A percentile compares a stretch with the other conserved stretches of the same genome.
Evolutionary conservation across 345 rosid species (phyloP).

Genomic region (Odontarrhena argentea): DNA sequence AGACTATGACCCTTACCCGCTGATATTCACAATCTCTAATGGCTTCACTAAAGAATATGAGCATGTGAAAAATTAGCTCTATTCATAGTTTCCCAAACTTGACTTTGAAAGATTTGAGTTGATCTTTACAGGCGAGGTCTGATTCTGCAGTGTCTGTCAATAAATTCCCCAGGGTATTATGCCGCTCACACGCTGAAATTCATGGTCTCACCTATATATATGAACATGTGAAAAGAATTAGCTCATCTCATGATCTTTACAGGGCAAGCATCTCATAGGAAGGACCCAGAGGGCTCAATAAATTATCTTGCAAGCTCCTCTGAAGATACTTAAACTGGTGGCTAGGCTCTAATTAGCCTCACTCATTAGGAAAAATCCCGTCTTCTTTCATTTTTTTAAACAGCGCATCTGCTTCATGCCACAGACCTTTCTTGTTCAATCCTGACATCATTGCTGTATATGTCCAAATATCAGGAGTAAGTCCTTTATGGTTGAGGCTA

Average conservation of each 20-base stretch:
- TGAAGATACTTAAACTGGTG: constrained; percentile 1
- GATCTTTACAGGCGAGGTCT: too few species aligned
- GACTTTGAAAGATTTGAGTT: too few species aligned
- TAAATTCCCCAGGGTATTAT: not conserved
- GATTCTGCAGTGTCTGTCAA: constrained; percentile 6
- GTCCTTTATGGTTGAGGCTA: constrained; percentile 26
- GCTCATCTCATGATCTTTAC: constrained; percentile 21
- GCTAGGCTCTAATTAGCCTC: constrained; percentile 6
- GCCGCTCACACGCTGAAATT: not conserved
- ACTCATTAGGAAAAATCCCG: constrained; percentile 35
- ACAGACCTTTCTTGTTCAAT: constrained; percentile 40
- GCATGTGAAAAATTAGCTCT: too few species aligned
- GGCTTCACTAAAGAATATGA: too few species aligned
- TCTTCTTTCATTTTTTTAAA: constrained; percentile 40
- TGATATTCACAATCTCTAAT: too few species aligned
- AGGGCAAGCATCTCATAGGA: constrained; percentile 9
- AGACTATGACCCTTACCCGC: too few species aligned
- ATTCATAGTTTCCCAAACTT: too few species aligned
- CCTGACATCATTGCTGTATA: constrained; percentile 41
- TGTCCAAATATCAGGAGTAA: constrained; percentile 37
- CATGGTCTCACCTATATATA: constrained; percentile 1
- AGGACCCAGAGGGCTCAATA: not conserved
- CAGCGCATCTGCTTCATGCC: constrained; percentile 41
- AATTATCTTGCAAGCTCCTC: constrained; percentile 19
- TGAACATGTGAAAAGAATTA: constrained; percentile 18